Percentiles rank a stretch among this genome's conserved stretches.
phyloP scores from a whole-genome alignment of 2,329 filamentous ascomycete genomes.

The Colletotrichum echinochloae region DNA sequence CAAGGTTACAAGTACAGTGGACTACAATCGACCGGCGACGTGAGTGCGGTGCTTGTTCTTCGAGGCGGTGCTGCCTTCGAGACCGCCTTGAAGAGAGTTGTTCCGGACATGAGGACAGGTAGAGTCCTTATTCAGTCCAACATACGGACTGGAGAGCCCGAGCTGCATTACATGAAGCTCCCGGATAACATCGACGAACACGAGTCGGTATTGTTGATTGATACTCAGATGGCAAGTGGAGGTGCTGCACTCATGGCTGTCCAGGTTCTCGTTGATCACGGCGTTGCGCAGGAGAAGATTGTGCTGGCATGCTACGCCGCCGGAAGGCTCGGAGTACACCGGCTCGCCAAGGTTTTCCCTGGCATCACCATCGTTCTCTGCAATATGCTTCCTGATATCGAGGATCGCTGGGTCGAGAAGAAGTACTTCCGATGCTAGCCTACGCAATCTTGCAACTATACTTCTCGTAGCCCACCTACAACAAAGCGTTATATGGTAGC shows the following conservation, averaged over 20 bases:
- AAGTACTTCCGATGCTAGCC: conserved; percentile 86
- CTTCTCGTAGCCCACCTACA: neutral
- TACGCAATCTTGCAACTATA: neutral
- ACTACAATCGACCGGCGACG: conserved; percentile 75
- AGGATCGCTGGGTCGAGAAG: conserved; percentile 90
- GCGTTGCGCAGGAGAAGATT: conserved; percentile 84
- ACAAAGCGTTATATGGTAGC: conserved; percentile 15
- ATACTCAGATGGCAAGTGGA: conserved; percentile 94
- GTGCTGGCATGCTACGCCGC: conserved; percentile 95
- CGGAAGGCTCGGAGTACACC: conserved; percentile 84
- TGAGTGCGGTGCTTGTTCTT: conserved; percentile 88
- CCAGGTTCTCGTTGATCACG: conserved; percentile 94
- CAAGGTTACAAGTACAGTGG: conserved; percentile 77
- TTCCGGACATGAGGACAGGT: conserved; percentile 92
- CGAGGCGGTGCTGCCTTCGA: conserved; percentile 91
- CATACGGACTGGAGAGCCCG: conserved; percentile 85
- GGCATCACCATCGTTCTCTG: conserved; percentile 88
- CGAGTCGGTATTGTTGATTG: conserved; percentile 85
- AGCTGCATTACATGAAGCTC: conserved; percentile 89
- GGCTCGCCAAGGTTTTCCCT: conserved; percentile 89
- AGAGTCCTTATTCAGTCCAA: conserved; percentile 93
- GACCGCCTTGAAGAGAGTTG: conserved; percentile 86
- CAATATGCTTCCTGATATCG: conserved; percentile 82
- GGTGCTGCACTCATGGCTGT: conserved; percentile 92
- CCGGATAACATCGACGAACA: conserved; percentile 79